These are phyloP conservation scores for Basidiobolus meristosporus DNA, from an alignment of 371 early-diverging fungal species.

Conservation along the genomic window DNA sequence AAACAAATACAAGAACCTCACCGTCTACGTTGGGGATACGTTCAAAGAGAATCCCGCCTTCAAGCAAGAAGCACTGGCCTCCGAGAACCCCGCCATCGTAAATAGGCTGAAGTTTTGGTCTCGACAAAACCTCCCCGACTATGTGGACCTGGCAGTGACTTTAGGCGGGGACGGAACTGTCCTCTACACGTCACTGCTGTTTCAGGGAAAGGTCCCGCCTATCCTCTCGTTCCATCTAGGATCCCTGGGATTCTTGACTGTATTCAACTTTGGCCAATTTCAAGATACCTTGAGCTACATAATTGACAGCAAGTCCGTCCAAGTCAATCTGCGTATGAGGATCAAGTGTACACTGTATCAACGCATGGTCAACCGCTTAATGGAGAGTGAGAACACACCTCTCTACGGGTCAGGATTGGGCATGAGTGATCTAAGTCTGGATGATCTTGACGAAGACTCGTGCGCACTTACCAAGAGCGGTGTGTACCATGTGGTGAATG, in stretches of 20 bases:
- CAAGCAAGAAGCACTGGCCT: conserved; percentile 20
- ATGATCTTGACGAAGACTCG: not conserved
- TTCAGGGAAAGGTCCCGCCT: conserved; percentile 72
- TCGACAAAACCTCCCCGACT: conserved; percentile 32
- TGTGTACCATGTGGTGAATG: conserved; percentile 47
- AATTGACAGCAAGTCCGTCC: conserved; percentile 41
- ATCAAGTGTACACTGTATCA: conserved; percentile 68
- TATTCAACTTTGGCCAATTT: conserved; percentile 53
- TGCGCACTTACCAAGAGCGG: conserved; percentile 5
- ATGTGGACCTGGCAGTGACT: conserved; percentile 16
- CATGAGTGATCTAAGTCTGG: conserved; percentile 6
- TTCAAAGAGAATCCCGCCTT: conserved; percentile 29
- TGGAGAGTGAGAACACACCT: not conserved
- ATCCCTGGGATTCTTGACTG: conserved; percentile 78
- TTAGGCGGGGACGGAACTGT: conserved; percentile 84
- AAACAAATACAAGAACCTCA: conserved; percentile 6
- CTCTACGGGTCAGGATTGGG: conserved; percentile 5
- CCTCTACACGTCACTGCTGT: conserved; percentile 72
- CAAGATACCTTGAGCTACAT: conserved; percentile 27
- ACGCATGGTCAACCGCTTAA: conserved; percentile 9
- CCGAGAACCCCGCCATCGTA: conserved; percentile 15
- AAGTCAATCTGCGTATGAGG: conserved; percentile 76
- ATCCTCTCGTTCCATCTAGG: conserved; percentile 77
- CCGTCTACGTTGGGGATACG: conserved; percentile 26
- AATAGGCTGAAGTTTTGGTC: conserved; percentile 53